phyloP scores from a whole-genome alignment of 768 basidiomycete species.

The Nidularia pulvinata region DNA sequence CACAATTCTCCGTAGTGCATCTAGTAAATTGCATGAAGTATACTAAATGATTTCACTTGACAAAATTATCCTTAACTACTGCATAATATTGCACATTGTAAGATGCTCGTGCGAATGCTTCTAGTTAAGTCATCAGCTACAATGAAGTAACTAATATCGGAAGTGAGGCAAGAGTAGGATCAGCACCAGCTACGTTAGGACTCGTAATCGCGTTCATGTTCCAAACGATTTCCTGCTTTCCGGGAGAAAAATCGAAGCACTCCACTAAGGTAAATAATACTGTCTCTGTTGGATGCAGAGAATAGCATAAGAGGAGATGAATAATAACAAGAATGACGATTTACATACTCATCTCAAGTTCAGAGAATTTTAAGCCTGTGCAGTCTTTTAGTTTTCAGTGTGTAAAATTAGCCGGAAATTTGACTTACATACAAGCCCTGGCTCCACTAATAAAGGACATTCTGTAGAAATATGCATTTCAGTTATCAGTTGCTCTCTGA shows the following conservation, averaged over 20 bases:
- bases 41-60: too few species aligned
- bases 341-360: constrained; percentile 49
- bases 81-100: too few species aligned
- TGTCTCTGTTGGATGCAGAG: background rate
- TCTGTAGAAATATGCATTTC: constrained; percentile 12
- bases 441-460: constrained; percentile 44
- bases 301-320: background rate
- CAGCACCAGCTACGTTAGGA: background rate
- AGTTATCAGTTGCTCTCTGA: background rate
- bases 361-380: constrained; percentile 54
- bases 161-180: background rate
- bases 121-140: too few species aligned
- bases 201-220: background rate
- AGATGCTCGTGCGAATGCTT: too few species aligned
- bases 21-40: too few species aligned
- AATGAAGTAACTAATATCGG: background rate
- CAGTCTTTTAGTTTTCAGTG: background rate
- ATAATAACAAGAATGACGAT: background rate
- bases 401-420: background rate
- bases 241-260: constrained; percentile 1
- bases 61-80: too few species aligned
- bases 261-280: background rate
- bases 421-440: constrained; percentile 43
- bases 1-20: too few species aligned
- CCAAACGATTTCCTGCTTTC: constrained; percentile 1